Evolutionary conservation across 306 rosid genomes (phyloP).

Genomic region (Fragaria iinumae): DNA sequence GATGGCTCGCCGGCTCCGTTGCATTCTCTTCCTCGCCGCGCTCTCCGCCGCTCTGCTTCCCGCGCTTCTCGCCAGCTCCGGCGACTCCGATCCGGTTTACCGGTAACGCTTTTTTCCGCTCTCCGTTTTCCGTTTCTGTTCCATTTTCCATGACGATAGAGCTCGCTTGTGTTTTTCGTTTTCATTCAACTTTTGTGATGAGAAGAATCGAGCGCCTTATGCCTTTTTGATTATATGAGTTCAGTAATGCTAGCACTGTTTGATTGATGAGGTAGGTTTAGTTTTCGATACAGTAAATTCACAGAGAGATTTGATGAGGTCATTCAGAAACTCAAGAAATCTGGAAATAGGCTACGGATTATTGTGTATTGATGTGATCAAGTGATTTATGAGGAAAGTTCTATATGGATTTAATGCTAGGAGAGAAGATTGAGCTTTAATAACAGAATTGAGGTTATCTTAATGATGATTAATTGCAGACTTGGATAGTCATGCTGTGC

Average conservation of each 20-base stretch:
- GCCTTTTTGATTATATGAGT: not conserved
- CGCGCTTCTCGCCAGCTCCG: conserved; percentile 52
- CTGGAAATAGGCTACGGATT: conserved; percentile 2
- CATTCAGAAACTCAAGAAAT: not conserved
- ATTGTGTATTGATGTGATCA: not conserved
- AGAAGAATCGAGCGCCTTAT: not conserved
- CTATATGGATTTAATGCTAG: not conserved
- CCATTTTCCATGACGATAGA: not conserved
- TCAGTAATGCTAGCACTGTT: not conserved
- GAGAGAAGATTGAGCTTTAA: not conserved
- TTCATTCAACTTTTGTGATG: not conserved
- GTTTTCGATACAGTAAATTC: not conserved
- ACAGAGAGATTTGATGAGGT: not conserved
- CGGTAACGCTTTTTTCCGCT: conserved; percentile 28
- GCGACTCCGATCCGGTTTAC: conserved; percentile 84
- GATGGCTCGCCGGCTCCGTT: conserved; percentile 52
- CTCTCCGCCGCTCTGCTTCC: conserved; percentile 34
- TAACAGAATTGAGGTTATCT: not conserved
- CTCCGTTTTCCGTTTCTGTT: not conserved
- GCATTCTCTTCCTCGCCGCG: conserved; percentile 34
- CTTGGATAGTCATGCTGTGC: not conserved
- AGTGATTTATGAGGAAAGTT: not conserved
- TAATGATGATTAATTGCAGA: not conserved
- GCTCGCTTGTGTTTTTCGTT: not conserved
- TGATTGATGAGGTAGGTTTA: not conserved